Percentiles rank a stretch among this genome's conserved stretches.
Evolutionary conservation across 768 basidiomycete genomes (phyloP).

Genomic region (Phlegmacium glaucopus): DNA sequence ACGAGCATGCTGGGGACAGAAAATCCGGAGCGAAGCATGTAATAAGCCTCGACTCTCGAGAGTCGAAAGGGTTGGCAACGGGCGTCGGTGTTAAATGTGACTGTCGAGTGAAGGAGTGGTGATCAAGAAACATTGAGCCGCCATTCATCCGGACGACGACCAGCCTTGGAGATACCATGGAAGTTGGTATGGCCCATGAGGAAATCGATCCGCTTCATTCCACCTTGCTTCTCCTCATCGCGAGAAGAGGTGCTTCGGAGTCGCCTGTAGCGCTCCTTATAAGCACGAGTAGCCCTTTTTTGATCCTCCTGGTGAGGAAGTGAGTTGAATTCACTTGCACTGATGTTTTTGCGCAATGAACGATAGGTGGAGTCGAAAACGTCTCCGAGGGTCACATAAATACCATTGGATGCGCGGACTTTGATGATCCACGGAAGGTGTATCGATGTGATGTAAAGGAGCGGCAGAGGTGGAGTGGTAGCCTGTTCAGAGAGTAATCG

Average conservation of each 20-base stretch:
- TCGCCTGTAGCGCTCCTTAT: constrained; percentile 42
- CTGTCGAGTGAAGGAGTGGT: too few relatives aligned
- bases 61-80: too few relatives aligned
- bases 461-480: constrained; percentile 26
- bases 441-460: constrained; percentile 24
- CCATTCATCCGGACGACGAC: constrained; percentile 4
- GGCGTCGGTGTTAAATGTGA: too few relatives aligned
- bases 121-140: background rate
- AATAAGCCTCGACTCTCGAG: too few relatives aligned
- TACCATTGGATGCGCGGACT: constrained; percentile 25
- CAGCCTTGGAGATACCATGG: constrained; percentile 36
- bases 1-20: too few relatives aligned
- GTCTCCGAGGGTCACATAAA: constrained; percentile 36
- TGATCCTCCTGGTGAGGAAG: constrained; percentile 35
- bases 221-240: constrained; percentile 45
- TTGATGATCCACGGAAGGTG: constrained; percentile 34
- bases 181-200: constrained; percentile 43
- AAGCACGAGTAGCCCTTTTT: constrained; percentile 41
- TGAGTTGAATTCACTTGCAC: constrained; percentile 38
- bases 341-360: constrained; percentile 27
- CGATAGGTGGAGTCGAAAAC: constrained; percentile 25
- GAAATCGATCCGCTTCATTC: constrained; percentile 59
- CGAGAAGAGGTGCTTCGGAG: constrained; percentile 29
- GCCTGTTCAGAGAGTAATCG: constrained; percentile 29
- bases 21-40: too few relatives aligned